Conservation (phyloP, 257 asterid species). For the Linderniella brevidens region DNA sequence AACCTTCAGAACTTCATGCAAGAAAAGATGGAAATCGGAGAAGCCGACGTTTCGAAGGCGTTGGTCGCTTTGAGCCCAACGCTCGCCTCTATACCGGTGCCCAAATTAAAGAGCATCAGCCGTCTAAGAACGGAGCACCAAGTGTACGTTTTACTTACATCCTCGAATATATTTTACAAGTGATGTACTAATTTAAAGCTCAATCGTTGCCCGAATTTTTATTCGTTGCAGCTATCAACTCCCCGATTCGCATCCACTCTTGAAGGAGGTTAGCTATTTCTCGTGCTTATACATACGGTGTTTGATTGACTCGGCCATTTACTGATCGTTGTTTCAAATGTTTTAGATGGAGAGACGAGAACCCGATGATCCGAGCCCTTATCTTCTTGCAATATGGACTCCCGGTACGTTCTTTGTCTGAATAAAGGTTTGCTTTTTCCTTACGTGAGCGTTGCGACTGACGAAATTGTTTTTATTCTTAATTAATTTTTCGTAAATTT, state of each 20-base stretch:
- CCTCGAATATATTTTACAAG: too few species aligned
- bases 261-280: slow-evolving; percentile 42
- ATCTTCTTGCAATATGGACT: slow-evolving; percentile 94
- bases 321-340: slow-evolving; percentile 16
- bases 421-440: too few species aligned
- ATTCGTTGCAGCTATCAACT: slow-evolving; percentile 71
- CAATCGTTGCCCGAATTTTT: slow-evolving; percentile 6
- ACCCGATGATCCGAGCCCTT: slow-evolving; percentile 90
- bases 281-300: slow-evolving; percentile 8
- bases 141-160: slow-evolving; percentile 42
- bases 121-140: slow-evolving; percentile 89
- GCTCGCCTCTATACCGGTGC: slow-evolving; percentile 61
- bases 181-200: too few species aligned
- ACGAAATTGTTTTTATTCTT: too few species aligned
- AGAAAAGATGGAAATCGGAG: slow-evolving; percentile 40
- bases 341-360: slow-evolving; percentile 79
- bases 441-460: too few species aligned
- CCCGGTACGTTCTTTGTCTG: slow-evolving; percentile 42
- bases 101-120: slow-evolving; percentile 65
- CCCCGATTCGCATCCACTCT: slow-evolving; percentile 71
- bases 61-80: slow-evolving; percentile 63
- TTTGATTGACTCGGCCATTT: slow-evolving; percentile 10
- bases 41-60: slow-evolving; percentile 69
- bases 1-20: slow-evolving; percentile 51
- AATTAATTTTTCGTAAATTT: too few species aligned